These are phyloP conservation scores for Pleurotus tuber-regium DNA, from an alignment of 768 basidiomycete species.

Conservation along the genomic window DNA sequence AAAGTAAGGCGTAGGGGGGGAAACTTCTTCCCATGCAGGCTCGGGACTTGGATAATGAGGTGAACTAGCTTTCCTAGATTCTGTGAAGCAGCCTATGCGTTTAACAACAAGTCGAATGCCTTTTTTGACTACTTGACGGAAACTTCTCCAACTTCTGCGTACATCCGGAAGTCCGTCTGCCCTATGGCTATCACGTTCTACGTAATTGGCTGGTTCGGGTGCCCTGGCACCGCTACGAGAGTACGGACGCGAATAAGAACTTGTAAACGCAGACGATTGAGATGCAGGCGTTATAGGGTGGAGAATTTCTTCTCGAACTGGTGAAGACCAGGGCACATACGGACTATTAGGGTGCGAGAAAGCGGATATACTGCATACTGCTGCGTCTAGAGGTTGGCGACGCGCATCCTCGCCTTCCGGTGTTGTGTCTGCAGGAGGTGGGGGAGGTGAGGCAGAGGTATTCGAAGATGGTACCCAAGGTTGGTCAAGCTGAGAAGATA, in stretches of 20 bases:
- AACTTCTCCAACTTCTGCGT: slow-evolving; percentile 30
- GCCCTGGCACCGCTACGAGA: slow-evolving; percentile 39
- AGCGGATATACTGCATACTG: slow-evolving; percentile 28
- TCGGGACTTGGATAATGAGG: slow-evolving; percentile 1
- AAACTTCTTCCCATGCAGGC: slow-evolving; percentile 17
- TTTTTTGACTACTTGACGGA: slow-evolving; percentile 23
- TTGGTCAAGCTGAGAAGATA: slow-evolving; percentile 2
- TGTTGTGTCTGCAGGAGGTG: slow-evolving; percentile 13
- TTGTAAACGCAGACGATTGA: slow-evolving; percentile 22
- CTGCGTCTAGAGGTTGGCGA: slow-evolving; percentile 11
- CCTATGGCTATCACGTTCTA: slow-evolving; percentile 15
- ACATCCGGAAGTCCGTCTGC: slow-evolving; percentile 19
- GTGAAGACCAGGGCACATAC: slow-evolving; percentile 49
- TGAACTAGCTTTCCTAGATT: slow-evolving; percentile 11
- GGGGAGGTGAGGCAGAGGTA: background rate
- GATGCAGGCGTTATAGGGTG: slow-evolving; percentile 36
- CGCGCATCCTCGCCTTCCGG: slow-evolving; percentile 6
- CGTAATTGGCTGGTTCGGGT: slow-evolving; percentile 31
- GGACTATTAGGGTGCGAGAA: slow-evolving; percentile 52
- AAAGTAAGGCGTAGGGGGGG: slow-evolving; percentile 15
- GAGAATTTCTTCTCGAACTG: slow-evolving; percentile 40
- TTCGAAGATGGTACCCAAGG: slow-evolving; percentile 1
- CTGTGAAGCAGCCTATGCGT: slow-evolving; percentile 20
- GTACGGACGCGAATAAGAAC: slow-evolving; percentile 25
- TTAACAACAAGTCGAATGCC: slow-evolving; percentile 23